Evolutionary conservation across 2,329 filamentous ascomycete genomes (phyloP).

Genomic region (Escovopsis sp.): DNA sequence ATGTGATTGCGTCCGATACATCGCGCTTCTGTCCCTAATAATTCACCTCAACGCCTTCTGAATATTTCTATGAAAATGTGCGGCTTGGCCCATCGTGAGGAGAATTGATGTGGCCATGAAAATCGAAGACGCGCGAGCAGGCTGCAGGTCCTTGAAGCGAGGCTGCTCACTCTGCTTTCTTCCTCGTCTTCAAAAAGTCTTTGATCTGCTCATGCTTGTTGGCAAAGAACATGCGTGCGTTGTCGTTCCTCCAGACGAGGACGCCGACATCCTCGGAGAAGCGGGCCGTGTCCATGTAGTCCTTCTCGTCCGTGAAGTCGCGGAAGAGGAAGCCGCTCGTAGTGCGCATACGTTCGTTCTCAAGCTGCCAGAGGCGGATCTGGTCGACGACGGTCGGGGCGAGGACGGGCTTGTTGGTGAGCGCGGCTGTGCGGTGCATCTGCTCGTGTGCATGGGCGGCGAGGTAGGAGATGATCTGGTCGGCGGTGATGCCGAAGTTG

Average conservation of each 20-base stretch:
- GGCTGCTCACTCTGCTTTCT: slow-evolving; percentile 29
- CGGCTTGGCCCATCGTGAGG: too few relatives aligned
- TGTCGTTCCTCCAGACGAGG: slow-evolving; percentile 70
- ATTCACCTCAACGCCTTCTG: too few relatives aligned
- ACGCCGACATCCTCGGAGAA: slow-evolving; percentile 90
- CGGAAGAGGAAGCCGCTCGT: slow-evolving; percentile 76
- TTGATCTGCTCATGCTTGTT: slow-evolving; percentile 79
- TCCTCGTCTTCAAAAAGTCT: slow-evolving; percentile 57
- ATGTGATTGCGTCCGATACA: too few relatives aligned
- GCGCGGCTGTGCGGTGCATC: slow-evolving; percentile 54
- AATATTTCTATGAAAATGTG: too few relatives aligned
- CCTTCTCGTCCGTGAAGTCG: slow-evolving; percentile 59
- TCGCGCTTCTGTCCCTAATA: too few relatives aligned
- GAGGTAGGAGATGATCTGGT: slow-evolving; percentile 91
- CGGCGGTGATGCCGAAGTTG: slow-evolving; percentile 76
- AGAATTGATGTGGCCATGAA: too few relatives aligned
- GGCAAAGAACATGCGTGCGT: slow-evolving; percentile 75
- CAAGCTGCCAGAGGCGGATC: slow-evolving; percentile 92
- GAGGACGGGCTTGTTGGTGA: slow-evolving; percentile 52
- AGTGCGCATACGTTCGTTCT: slow-evolving; percentile 84
- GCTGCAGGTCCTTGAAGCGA: too few relatives aligned
- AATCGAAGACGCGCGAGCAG: too few relatives aligned
- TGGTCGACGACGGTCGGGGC: slow-evolving; percentile 96
- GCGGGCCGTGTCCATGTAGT: slow-evolving; percentile 54
- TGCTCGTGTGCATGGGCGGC: slow-evolving; percentile 88